phyloP scores from a whole-genome alignment of 176 grass and related monocot genomes.

The Poa annua region DNA sequence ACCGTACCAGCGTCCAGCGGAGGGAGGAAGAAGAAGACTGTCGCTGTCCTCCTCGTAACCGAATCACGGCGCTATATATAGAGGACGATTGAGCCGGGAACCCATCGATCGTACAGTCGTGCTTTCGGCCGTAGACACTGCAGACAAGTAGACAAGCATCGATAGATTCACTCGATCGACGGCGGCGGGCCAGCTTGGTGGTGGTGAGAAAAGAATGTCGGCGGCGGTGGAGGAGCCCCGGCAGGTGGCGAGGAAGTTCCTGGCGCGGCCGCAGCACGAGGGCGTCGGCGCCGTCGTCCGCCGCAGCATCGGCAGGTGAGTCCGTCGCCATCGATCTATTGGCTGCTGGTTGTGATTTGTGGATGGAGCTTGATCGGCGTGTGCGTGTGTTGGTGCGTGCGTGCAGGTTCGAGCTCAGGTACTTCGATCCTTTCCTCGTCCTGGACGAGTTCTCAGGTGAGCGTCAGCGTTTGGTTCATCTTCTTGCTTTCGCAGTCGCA shows the following conservation, averaged over 20 bases:
- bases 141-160: neutral
- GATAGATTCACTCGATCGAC: neutral
- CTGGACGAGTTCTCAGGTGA: constrained; percentile 97
- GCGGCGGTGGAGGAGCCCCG: constrained; percentile 57
- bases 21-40: neutral
- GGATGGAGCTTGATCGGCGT: neutral
- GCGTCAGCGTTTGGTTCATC: neutral
- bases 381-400: neutral
- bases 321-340: neutral
- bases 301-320: constrained; percentile 90
- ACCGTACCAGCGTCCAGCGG: neutral
- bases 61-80: constrained; percentile 47
- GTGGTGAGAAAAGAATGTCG: constrained; percentile 12
- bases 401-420: constrained; percentile 84
- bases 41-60: constrained; percentile 38
- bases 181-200: neutral
- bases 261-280: constrained; percentile 80
- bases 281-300: constrained; percentile 83
- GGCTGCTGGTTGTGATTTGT: no score
- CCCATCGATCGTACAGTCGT: neutral
- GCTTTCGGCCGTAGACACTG: neutral
- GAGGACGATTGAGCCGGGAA: neutral
- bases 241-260: constrained; percentile 77
- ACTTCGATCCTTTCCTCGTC: constrained; percentile 94
- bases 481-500: no score